Evolutionary conservation across 139 green algal species (phyloP), one percentile per base, ranked within the genome.

Genomic region (Protoeuglena noctilucae): DNA sequence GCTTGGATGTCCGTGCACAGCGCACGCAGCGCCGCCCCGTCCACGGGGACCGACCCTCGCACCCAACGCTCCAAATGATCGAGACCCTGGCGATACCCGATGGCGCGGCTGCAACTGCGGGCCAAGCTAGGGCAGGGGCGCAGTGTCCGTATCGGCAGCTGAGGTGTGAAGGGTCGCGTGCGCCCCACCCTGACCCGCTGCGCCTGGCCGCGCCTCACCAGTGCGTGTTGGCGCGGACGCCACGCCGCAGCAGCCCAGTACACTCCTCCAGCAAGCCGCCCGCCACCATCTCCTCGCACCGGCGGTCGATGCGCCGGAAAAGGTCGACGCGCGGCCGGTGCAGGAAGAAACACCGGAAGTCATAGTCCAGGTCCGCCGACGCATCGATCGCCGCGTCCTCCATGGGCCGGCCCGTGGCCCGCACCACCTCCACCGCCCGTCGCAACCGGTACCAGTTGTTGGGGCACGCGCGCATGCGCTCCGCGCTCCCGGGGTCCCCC

Each of bases 391-490:
- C 46, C 1, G 56, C 31, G 30, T 21, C n/a, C 45, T 27, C 9
- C 24, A 53, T 23, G 3, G 48, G 48, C 14, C 6, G 22, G 12
- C 50, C 50, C 14, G 50, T 46, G 28, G 24, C 27, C 17, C 3
- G 27, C 16, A 72, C 34, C 19, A 72, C 60, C 53, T 72, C 53
- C 21, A 70, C 21, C 1, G 83, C 80, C 2, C 88, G 54, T 53
- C 68, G 57, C 67, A 96, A 66, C 6, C 88, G 67, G 69, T 95
- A 96, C 55, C 74, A 86, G 69, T 96, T 94, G 73, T 95, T 93
- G 17, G 54, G 54, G 65, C 12, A 19, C 12, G 9, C 34, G 12
- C 34, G 3, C 22, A 68, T 34, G 50, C 61, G 43, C 14, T 16
- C 51, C 29, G 22, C 63, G 16, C 48, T 63, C 16, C 16, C 30